Evolutionary conservation across 306 rosid species (phyloP).

Genomic region (Cicer judaicum): DNA sequence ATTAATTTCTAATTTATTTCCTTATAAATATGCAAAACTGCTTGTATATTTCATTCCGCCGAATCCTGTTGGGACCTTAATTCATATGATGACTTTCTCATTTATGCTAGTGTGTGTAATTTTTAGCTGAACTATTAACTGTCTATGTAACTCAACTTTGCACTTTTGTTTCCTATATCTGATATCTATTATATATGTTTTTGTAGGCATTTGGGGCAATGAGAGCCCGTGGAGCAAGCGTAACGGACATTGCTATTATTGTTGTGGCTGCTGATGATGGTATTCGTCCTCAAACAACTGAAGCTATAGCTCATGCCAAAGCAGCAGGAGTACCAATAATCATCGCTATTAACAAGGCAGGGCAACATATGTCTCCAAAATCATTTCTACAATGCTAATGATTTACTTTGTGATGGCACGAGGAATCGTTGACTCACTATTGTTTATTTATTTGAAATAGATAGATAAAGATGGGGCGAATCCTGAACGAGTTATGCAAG

Average conservation of each 20-base stretch:
- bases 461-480: constrained; percentile 96
- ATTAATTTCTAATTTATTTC: constrained; percentile 14
- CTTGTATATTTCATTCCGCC: constrained; percentile 27
- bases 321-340: constrained; percentile 96
- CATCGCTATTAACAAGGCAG: constrained; percentile 93
- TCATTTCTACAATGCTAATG: constrained; percentile 26
- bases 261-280: constrained; percentile 99
- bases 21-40: constrained; percentile 19
- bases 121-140: constrained; percentile 36
- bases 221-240: constrained; percentile 99
- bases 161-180: constrained; percentile 42
- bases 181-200: constrained; percentile 50
- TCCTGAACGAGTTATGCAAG: constrained; percentile 97
- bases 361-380: constrained; percentile 38
- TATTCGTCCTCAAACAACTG: constrained; percentile 96
- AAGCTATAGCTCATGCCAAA: constrained; percentile 98
- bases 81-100: constrained; percentile 21
- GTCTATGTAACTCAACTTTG: constrained; percentile 36
- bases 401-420: constrained; percentile 42
- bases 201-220: constrained; percentile 99
- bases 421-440: constrained; percentile 31
- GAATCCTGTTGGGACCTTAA: constrained; percentile 34
- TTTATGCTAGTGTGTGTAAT: constrained; percentile 30
- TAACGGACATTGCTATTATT: constrained; percentile 90
- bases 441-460: constrained; percentile 54